Conservation (phyloP, 2,329 filamentous ascomycete species). For the Macroventuria anomochaeta region DNA sequence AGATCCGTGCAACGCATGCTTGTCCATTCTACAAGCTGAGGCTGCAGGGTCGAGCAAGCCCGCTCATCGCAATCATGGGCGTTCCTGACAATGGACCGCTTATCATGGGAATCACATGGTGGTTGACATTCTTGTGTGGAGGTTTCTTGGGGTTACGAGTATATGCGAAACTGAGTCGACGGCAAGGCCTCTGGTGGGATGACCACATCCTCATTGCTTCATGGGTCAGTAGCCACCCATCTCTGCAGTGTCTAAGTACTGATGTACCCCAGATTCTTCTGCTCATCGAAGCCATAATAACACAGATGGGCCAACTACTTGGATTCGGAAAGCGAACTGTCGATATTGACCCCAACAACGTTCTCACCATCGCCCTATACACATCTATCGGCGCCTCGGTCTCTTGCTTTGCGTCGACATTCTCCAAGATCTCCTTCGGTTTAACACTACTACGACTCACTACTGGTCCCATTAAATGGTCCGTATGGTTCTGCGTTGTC, state of each 20-base stretch:
- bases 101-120: slow-evolving; percentile 36
- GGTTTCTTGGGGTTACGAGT: slow-evolving; percentile 31
- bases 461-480: slow-evolving; percentile 17
- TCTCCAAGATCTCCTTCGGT: slow-evolving; percentile 40
- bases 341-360: slow-evolving; percentile 25
- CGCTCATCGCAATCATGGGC: slow-evolving; percentile 8
- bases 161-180: slow-evolving; percentile 37
- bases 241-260: not conserved
- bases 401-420: slow-evolving; percentile 34
- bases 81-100: slow-evolving; percentile 32
- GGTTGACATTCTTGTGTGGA: slow-evolving; percentile 28
- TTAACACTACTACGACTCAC: slow-evolving; percentile 37
- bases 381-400: slow-evolving; percentile 29
- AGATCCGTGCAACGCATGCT: slow-evolving; percentile 8
- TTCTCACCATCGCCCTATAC: slow-evolving; percentile 22
- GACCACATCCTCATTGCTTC: slow-evolving; percentile 36
- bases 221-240: slow-evolving; percentile 24
- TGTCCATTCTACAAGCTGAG: not conserved
- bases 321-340: slow-evolving; percentile 34
- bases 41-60: slow-evolving; percentile 2
- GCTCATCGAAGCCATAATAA: slow-evolving; percentile 26
- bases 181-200: slow-evolving; percentile 39
- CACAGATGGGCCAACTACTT: slow-evolving; percentile 28
- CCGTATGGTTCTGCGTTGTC: slow-evolving; percentile 35
- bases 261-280: slow-evolving; percentile 27